Conservation (phyloP, 2,329 filamentous ascomycete genomes). For the Colletotrichum endophyticum region DNA sequence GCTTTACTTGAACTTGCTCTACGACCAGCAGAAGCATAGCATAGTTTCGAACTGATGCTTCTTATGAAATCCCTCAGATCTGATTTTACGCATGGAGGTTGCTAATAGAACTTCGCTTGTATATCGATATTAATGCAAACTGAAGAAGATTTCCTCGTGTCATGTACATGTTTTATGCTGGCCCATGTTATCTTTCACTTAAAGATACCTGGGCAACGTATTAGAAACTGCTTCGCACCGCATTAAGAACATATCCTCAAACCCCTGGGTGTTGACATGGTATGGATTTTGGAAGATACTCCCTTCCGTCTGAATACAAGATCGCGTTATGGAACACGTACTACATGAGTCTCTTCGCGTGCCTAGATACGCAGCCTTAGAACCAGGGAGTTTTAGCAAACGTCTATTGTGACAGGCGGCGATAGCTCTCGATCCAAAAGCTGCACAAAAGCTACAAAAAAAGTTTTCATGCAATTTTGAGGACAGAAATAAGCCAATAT, state of each 20-base stretch:
- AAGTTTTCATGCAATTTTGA: not conserved
- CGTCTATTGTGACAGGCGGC: not conserved
- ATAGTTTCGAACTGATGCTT: not conserved
- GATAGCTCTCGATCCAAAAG: not conserved
- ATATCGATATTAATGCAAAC: not conserved
- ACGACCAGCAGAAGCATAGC: not conserved
- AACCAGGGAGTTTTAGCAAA: not conserved
- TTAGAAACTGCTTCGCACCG: not conserved
- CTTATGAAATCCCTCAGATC: not conserved
- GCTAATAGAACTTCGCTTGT: not conserved
- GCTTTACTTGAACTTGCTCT: not conserved
- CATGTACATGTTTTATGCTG: not conserved
- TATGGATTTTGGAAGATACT: not conserved
- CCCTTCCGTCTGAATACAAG: not conserved
- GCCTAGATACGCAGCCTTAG: not conserved
- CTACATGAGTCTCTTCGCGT: not conserved
- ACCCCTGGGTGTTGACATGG: not conserved
- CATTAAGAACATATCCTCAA: not conserved
- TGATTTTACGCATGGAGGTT: not conserved
- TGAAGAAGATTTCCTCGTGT: not conserved
- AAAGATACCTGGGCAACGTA: not conserved
- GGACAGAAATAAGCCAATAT: not conserved
- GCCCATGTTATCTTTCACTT: fast-evolving
- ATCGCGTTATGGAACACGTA: not conserved
- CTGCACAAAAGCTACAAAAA: too few relatives aligned